These are phyloP conservation scores for Cyberlindnera amylophila DNA, from an alignment of 805 yeast genomes.

Conservation along the genomic window DNA sequence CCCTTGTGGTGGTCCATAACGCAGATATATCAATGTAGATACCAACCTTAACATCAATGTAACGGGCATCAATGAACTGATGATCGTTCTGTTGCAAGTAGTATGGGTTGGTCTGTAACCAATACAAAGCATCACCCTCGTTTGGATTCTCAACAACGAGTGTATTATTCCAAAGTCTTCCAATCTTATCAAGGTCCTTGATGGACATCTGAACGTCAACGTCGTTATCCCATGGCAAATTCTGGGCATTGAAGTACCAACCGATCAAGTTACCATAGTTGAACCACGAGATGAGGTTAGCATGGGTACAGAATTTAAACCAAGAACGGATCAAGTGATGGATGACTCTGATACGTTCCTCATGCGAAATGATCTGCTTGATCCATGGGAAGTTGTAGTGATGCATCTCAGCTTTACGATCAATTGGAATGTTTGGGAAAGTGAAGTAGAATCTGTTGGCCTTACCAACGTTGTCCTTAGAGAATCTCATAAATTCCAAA, in stretches of 20 bases:
- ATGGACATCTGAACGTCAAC: slow-evolving; percentile 60
- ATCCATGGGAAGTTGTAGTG: slow-evolving; percentile 32
- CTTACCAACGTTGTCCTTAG: slow-evolving; percentile 22
- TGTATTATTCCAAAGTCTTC: slow-evolving; percentile 45
- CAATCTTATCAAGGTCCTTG: slow-evolving; percentile 38
- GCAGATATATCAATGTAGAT: slow-evolving; percentile 49
- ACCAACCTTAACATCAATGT: slow-evolving; percentile 47
- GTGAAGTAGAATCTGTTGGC: slow-evolving; percentile 27
- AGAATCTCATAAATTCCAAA: slow-evolving; percentile 24
- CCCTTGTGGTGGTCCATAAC: slow-evolving; percentile 22
- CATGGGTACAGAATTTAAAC: slow-evolving; percentile 44
- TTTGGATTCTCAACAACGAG: slow-evolving; percentile 41
- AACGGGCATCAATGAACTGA: slow-evolving; percentile 41
- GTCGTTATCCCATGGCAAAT: slow-evolving; percentile 60
- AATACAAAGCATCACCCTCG: slow-evolving; percentile 31
- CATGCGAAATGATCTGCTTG: slow-evolving; percentile 28
- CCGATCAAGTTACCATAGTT: slow-evolving; percentile 63
- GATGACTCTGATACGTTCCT: slow-evolving; percentile 30
- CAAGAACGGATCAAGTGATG: slow-evolving; percentile 52
- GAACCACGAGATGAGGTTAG: slow-evolving; percentile 51
- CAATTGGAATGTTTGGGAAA: slow-evolving; percentile 26
- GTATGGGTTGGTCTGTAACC: slow-evolving; percentile 34
- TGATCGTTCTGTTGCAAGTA: slow-evolving; percentile 37
- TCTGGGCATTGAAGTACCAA: slow-evolving; percentile 57
- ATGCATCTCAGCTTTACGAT: slow-evolving; percentile 26